These are phyloP conservation scores for Talaromyces adpressus DNA, from an alignment of 495 filamentous ascomycete species.

Conservation along the genomic window DNA sequence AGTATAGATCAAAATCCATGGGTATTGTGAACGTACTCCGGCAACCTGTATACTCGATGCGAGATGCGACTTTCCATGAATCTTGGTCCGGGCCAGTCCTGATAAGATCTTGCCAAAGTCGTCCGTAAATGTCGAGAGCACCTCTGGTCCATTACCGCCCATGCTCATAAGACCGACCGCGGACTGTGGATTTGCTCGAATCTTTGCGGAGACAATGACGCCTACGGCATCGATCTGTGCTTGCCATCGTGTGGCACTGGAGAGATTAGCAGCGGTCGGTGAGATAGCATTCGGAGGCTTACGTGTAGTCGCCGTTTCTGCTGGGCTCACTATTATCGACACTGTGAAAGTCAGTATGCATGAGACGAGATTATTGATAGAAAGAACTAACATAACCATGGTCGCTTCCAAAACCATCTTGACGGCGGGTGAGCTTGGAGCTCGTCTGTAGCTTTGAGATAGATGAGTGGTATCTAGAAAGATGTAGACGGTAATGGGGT, in stretches of 20 bases:
- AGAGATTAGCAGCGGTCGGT: slow-evolving; percentile 2
- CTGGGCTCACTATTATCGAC: slow-evolving; percentile 98
- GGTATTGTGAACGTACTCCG: slow-evolving; percentile 52
- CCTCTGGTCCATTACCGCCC: slow-evolving; percentile 94
- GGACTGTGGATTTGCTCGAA: slow-evolving; percentile 89
- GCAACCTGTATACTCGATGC: slow-evolving; percentile 92
- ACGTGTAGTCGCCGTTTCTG: slow-evolving; percentile 88
- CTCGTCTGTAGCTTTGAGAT: background rate
- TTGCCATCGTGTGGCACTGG: slow-evolving; percentile 84
- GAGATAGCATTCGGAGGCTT: slow-evolving; percentile 13
- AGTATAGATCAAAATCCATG: background rate
- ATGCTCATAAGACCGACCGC: slow-evolving; percentile 98
- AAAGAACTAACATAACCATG: slow-evolving; percentile 50
- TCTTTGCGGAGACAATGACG: slow-evolving; percentile 90
- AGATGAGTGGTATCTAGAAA: background rate
- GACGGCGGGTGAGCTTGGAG: slow-evolving; percentile 19
- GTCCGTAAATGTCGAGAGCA: slow-evolving; percentile 88
- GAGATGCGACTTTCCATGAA: slow-evolving; percentile 77
- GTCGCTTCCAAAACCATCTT: slow-evolving; percentile 68
- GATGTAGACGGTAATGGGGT: too few relatives aligned
- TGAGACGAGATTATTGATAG: too few relatives aligned
- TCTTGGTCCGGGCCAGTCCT: slow-evolving; percentile 90
- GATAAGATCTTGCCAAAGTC: slow-evolving; percentile 93
- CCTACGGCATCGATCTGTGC: slow-evolving; percentile 92
- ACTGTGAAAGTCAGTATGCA: slow-evolving; percentile 34